phyloP scores from a whole-genome alignment of 805 yeast genomes.

The Pichia occidentalis region DNA sequence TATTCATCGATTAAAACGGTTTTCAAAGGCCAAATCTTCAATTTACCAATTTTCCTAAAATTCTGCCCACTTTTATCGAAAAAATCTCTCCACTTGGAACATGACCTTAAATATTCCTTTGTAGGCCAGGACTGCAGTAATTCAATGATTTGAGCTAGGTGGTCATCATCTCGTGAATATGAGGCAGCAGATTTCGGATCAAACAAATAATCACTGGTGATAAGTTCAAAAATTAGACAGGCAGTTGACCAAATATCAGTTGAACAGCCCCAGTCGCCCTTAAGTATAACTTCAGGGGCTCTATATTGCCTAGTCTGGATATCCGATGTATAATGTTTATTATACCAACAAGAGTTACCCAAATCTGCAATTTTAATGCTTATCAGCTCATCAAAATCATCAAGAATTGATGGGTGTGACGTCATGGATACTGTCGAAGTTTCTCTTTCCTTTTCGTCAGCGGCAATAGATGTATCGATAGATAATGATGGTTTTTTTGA shows the following conservation, averaged over 20 bases:
- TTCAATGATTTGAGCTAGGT: constrained; percentile 56
- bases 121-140: constrained; percentile 34
- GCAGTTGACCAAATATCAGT: constrained; percentile 58
- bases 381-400: constrained; percentile 29
- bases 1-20: constrained; percentile 46
- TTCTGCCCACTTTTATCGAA: constrained; percentile 32
- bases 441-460: not conserved
- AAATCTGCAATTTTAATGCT: constrained; percentile 60
- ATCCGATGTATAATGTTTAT: constrained; percentile 59
- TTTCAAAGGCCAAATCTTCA: constrained; percentile 46
- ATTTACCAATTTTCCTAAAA: constrained; percentile 38
- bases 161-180: constrained; percentile 52
- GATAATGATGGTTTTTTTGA: constrained; percentile 1
- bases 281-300: constrained; percentile 56
- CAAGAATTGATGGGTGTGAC: constrained; percentile 11
- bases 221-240: constrained; percentile 51
- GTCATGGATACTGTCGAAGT: constrained; percentile 1
- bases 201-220: constrained; percentile 56
- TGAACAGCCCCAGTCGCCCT: constrained; percentile 56
- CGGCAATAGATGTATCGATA: constrained; percentile 1
- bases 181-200: constrained; percentile 49
- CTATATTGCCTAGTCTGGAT: constrained; percentile 66
- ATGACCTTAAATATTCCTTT: constrained; percentile 34
- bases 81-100: constrained; percentile 35
- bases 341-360: constrained; percentile 63